phyloP scores from a whole-genome alignment of 2,329 filamentous ascomycete species.

The Geosmithia putterillii region DNA sequence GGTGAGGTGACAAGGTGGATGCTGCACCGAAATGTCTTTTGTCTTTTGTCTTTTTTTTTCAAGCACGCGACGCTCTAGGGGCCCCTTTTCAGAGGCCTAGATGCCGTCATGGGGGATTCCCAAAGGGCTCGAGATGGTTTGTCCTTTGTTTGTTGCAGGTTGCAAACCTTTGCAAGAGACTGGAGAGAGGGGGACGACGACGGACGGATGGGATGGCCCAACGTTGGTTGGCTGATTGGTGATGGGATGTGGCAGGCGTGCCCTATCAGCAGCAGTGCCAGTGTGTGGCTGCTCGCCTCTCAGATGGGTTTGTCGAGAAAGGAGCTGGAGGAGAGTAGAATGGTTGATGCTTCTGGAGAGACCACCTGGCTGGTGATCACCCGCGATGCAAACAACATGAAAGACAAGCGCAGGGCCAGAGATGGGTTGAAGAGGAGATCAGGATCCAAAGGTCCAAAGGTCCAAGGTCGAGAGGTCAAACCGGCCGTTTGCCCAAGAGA shows the following conservation, averaged over 20 bases:
- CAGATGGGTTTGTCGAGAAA: background rate
- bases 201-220: too few species aligned
- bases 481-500: background rate
- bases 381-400: background rate
- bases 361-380: slow-evolving; percentile 3
- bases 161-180: too few species aligned
- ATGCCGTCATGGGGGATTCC: background rate
- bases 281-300: background rate
- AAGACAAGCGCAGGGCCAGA: background rate
- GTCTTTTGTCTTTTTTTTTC: too few species aligned
- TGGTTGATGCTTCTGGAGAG: slow-evolving; percentile 1
- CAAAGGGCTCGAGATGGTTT: too few species aligned
- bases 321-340: background rate
- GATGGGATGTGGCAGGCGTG: too few species aligned
- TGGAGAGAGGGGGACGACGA: too few species aligned
- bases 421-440: too few species aligned
- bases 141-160: too few species aligned
- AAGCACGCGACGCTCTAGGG: slow-evolving; percentile 13
- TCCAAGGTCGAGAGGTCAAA: background rate
- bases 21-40: slow-evolving; percentile 11
- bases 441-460: too few species aligned
- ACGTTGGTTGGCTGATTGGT: too few species aligned
- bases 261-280: too few species aligned
- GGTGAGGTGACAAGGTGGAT: background rate
- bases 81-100: background rate